These are phyloP conservation scores for Globisporangium acanthophoron DNA, from an alignment of 352 stramenopile species.

Conservation along the genomic window DNA sequence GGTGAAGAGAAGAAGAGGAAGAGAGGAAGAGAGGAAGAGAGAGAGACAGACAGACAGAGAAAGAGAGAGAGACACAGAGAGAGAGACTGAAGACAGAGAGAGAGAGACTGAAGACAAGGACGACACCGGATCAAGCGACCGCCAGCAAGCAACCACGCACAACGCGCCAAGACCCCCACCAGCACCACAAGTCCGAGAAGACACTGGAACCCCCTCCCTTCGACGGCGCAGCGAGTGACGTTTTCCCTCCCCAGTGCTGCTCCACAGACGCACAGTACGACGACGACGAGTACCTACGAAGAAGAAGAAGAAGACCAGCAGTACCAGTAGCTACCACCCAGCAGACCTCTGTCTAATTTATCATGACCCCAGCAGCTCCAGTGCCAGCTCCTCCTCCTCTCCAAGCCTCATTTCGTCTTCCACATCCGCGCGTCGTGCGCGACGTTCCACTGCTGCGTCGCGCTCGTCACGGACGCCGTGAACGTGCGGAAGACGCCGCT, in stretches of 20 bases:
- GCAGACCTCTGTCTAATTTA: conserved; percentile 1
- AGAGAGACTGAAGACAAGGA: too few relatives aligned
- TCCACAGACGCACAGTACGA: too few relatives aligned
- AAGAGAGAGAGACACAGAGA: too few relatives aligned
- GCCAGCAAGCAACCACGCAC: too few relatives aligned
- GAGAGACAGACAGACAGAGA: too few relatives aligned
- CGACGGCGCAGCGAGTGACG: neutral
- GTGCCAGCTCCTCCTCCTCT: neutral
- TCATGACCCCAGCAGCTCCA: neutral
- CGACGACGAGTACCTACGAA: neutral
- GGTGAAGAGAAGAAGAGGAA: neutral
- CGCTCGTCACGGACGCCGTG: conserved; percentile 24
- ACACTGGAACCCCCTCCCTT: too few relatives aligned
- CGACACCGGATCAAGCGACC: too few relatives aligned
- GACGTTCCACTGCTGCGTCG: conserved; percentile 46
- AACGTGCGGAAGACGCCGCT: conserved; percentile 29
- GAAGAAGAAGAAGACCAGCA: neutral
- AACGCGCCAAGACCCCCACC: too few relatives aligned
- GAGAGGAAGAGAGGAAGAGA: too few relatives aligned
- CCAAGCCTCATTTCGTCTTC: conserved; percentile 5
- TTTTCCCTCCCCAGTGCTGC: too few relatives aligned
- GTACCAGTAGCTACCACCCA: neutral
- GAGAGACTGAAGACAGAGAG: too few relatives aligned
- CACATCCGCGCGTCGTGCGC: conserved; percentile 34
- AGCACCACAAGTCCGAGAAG: too few relatives aligned